Evolutionary conservation across 495 filamentous ascomycete species (phyloP), one percentile per base, ranked within the genome.

Genomic region (Tuber calosporum): DNA sequence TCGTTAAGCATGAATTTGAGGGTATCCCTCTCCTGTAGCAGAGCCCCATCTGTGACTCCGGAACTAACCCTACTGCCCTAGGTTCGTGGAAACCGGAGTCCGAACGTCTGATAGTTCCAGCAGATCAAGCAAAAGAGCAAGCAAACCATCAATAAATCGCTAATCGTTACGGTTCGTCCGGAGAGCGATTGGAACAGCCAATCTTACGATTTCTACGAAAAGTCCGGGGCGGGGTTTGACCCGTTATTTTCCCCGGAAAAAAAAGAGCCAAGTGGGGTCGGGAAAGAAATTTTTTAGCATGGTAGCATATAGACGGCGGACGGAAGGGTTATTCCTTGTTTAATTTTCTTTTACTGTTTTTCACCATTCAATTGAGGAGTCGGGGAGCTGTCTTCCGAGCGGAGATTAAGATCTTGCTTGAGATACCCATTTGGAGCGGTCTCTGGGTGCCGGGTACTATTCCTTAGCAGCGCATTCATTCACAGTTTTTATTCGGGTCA

Each of bases 1-100:
- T 97, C 85, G 95, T 99, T 72, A 92, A 96, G 84, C 95, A 99
- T 83, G 89, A 93, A 66, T 99, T 99, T 84, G 93, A 94, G 86
- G 95, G 95, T 97, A 67, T 20, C 20, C 30, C n/a, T 19, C n/a
- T 69, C 36, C 41, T 17, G 20, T 30, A 37, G 20, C 37, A 36
- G 62, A 30, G 38, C 41, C 39, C 40, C 39, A 48, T 26, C n/a
- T 73, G 30, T 66, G 42, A 82, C 20, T 82, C 80, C 48, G 22
- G 43, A 30, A n/a, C 58, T 73, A 66, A 40, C 26, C 53, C 53
- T 11, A 34, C 26, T 62, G 11, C 17, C 26, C 34, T 40, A 81
- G 80, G 80, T 42, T 81, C 80, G 8, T 81, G 80, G 80, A 81
- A 81, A 70, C 74, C 82, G 3, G 73, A 81, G 66, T 70, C 70